Evolutionary conservation across 805 yeast species (phyloP).

Genomic region (Gaillardinia entomophila): DNA sequence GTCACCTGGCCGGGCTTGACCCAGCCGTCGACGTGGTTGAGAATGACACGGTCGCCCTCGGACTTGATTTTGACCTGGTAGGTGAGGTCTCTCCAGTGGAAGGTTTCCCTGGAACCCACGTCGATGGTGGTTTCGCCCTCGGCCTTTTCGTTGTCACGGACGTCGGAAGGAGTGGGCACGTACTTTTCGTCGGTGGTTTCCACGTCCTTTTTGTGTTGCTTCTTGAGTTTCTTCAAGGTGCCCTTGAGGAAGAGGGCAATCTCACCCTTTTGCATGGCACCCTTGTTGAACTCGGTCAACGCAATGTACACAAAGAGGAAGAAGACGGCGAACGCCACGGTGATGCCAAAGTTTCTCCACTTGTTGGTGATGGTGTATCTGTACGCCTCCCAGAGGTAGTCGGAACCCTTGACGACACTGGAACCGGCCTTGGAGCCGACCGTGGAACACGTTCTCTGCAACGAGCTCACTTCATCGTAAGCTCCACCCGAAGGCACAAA

Average conservation of each 20-base stretch:
- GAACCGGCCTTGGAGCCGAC: conserved; percentile 19
- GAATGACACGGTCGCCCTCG: conserved; percentile 33
- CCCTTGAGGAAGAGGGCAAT: conserved; percentile 28
- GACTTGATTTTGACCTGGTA: conserved; percentile 31
- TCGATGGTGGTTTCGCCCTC: background rate
- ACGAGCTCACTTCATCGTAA: conserved; percentile 12
- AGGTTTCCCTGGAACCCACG: conserved; percentile 10
- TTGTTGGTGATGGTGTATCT: conserved; percentile 40
- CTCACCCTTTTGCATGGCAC: conserved; percentile 42
- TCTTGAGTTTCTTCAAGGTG: conserved; percentile 42
- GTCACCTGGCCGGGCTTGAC: conserved; percentile 78
- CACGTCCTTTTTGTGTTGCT: conserved; percentile 19
- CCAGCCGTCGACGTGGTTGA: conserved; percentile 50
- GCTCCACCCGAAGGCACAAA: conserved; percentile 43
- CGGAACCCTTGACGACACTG: conserved; percentile 17
- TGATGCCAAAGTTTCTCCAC: conserved; percentile 66
- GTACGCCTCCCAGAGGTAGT: conserved; percentile 34
- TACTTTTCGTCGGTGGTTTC: background rate
- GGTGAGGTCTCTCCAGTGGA: conserved; percentile 35
- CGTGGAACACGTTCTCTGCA: conserved; percentile 12
- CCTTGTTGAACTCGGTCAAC: conserved; percentile 50
- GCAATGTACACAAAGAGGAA: conserved; percentile 50
- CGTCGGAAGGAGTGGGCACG: background rate
- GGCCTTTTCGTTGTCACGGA: background rate
- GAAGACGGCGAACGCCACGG: conserved; percentile 47